Percentiles rank a stretch among this genome's conserved stretches.
These are phyloP conservation scores for Erythrophleum fordii DNA, from an alignment of 306 rosid genomes.

Conservation along the genomic window DNA sequence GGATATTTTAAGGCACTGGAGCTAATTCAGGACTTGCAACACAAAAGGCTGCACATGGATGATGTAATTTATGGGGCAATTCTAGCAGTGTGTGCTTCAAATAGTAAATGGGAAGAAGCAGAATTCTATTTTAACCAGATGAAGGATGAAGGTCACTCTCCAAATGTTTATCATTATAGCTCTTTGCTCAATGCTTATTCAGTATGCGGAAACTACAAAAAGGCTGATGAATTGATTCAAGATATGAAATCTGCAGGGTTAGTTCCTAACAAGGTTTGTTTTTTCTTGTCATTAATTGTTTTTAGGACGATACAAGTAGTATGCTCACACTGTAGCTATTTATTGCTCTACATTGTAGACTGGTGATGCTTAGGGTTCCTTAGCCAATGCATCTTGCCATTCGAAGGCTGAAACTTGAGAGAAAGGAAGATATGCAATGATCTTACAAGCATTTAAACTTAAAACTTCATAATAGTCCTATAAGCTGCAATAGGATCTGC, in stretches of 20 bases:
- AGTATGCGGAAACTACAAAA: constrained; percentile 62
- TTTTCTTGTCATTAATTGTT: constrained; percentile 43
- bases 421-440: neutral
- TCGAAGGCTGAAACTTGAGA: neutral
- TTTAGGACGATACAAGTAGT: neutral
- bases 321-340: neutral
- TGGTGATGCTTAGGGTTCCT: constrained; percentile 7
- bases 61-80: constrained; percentile 78
- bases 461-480: neutral
- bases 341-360: neutral
- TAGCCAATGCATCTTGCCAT: neutral
- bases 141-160: constrained; percentile 78
- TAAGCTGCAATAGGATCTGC: neutral
- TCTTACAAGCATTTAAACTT: neutral
- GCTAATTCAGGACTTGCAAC: constrained; percentile 71
- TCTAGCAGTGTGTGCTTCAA: constrained; percentile 89
- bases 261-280: constrained; percentile 97
- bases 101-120: constrained; percentile 77
- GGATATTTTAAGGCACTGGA: constrained; percentile 83
- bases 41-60: constrained; percentile 67
- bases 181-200: constrained; percentile 90
- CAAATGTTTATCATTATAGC: constrained; percentile 82
- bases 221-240: constrained; percentile 71
- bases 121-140: constrained; percentile 74
- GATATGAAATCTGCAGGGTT: constrained; percentile 84